phyloP scores from a whole-genome alignment of 495 filamentous ascomycete genomes.

The Podospora fimiseda region DNA sequence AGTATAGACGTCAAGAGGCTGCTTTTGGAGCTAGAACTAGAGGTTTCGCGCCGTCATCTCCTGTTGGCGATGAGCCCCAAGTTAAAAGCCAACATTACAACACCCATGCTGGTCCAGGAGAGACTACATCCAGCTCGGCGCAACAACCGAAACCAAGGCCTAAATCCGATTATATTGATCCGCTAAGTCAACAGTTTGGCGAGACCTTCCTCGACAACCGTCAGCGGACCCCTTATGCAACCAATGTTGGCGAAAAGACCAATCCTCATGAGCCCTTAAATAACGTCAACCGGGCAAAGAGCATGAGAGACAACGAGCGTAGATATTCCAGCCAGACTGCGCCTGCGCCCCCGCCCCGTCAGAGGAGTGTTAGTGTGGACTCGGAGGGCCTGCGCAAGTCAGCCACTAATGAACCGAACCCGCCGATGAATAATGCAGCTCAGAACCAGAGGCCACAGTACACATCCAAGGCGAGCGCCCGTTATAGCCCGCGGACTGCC shows the following conservation, averaged over 20 bases:
- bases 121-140: conserved; percentile 32
- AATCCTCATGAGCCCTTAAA: conserved; percentile 41
- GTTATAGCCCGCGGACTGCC: conserved; percentile 20
- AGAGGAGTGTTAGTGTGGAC: conserved; percentile 27
- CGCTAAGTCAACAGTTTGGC: conserved; percentile 36
- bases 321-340: conserved; percentile 6
- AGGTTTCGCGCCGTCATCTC: conserved; percentile 36
- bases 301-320: conserved; percentile 23
- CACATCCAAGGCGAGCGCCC: conserved; percentile 22
- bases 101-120: conserved; percentile 10
- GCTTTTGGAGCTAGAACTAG: conserved; percentile 37
- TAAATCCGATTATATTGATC: conserved; percentile 28
- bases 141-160: conserved; percentile 14
- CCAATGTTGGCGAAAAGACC: conserved; percentile 63
- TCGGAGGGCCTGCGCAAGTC: conserved; percentile 17
- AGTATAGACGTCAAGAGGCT: conserved; percentile 39
- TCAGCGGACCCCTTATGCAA: conserved; percentile 63
- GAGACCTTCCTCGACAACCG: conserved; percentile 44
- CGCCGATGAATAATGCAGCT: conserved; percentile 2
- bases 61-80: conserved; percentile 39
- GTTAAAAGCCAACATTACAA: conserved; percentile 40
- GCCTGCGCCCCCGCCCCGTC: conserved; percentile 16
- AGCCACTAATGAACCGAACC: conserved; percentile 6
- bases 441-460: conserved; percentile 7
- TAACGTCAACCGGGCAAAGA: conserved; percentile 35